Evolutionary conservation across 2,329 filamentous ascomycete genomes (phyloP), one percentile per base, ranked within the genome.

Genomic region (Neofusicoccum cordaticola): DNA sequence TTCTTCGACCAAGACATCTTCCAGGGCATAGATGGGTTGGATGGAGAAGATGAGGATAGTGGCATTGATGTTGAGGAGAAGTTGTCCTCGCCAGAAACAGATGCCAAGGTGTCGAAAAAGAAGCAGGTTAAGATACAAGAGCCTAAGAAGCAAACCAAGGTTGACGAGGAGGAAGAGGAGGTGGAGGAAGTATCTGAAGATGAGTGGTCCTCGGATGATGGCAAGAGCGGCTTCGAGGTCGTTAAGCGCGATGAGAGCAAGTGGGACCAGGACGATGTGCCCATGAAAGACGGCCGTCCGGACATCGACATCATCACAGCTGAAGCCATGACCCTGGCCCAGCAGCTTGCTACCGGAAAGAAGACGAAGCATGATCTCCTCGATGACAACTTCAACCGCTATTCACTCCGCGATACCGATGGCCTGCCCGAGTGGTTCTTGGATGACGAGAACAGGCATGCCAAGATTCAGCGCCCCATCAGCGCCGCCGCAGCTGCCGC

Each of bases 251-350:
- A 77, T 48, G 82, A 87, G 45, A 80, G 81, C 4, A 81, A 86
- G 65, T 92, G 90, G 90, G 88, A 91, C 69, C 83, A 87, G 52
- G 82, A 87, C 66, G 85, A 88, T 61, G 86, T 86, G 66, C 84
- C 85, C 61, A 84, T 81, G 67, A 83, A 86, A 63, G 86, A 90
- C 70, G 89, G 88, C 65, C 86, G 84, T 63, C 75, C 78, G 84
- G 93, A 97, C 74, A 96, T 99, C 78, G 93, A 98, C 76, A 98
- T 99, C 72, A 96, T 98, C 73, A 99, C 95, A n/a, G 95, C 93
- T 4, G 95, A 99, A 82, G 95, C 96, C 68, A 99, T 99, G 95
- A 96, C 94, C 0, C 85, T 99, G 15, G 96, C 95, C 0, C 95
- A 98, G 69, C 87, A 92, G 73, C 88, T 99, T 66, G 95, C 93